Evolutionary conservation across 2,329 filamentous ascomycete genomes (phyloP), one percentile per base, ranked within the genome.

Genomic region (Diaporthe aspalathi): DNA sequence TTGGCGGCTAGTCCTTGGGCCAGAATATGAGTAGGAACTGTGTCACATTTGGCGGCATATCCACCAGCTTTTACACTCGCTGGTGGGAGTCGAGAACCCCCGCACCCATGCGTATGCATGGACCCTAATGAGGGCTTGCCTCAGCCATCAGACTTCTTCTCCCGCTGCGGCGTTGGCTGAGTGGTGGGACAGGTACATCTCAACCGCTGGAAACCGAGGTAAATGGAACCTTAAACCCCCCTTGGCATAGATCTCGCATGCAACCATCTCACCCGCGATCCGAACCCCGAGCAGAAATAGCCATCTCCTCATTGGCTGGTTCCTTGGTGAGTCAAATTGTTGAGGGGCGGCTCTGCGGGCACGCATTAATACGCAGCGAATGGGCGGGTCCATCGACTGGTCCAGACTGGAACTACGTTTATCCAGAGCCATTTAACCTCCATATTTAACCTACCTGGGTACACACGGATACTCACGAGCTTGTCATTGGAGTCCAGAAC

Each of bases 351-450:
- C 45, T 65, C 45, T 50, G 45, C 45, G 60, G 60, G 27, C 29
- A 32, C n/a, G 60, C 60, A 65, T n/a, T n/a, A n/a, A n/a, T n/a
- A n/a, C n/a, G n/a, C 60, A 49, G 43, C 43, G 60, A 47, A 63
- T 63, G 57, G 57, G 32, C 40, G 5, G 43, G 57, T n/a, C 57
- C 57, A 63, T 63, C 27, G 27, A 43, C 35, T 6, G 32, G n/a
- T 11, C 27, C 2, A 35, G 24, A 12, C 20, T 49, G 57, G 27
- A 35, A 22, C 3, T 43, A 63, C 8, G 40, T 49, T 35, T 35
- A 49, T 49, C 60, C 60, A 35, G 60, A 20, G 60, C 60, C 60
- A 63, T 63, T 63, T 63, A 35, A 24, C 27, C 27, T 29, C 17
- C 11, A 40, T 12, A 40, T n/a, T n/a, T n/a, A n/a, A n/a, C n/a